phyloP scores from a whole-genome alignment of 371 early-diverging fungal genomes.

The Mortierella sp. region DNA sequence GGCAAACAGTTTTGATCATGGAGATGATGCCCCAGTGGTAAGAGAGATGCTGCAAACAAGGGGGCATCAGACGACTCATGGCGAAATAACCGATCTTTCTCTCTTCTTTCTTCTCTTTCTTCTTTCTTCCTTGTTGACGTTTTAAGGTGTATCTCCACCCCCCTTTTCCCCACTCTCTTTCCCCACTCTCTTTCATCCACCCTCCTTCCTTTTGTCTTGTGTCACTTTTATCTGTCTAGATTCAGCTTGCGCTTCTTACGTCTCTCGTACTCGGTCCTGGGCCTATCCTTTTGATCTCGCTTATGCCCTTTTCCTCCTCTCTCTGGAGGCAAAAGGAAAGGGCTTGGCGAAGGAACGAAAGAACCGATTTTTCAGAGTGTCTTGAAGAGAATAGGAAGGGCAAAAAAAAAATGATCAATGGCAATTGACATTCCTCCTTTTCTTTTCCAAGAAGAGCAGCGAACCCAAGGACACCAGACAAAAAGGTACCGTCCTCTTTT shows the following conservation, averaged over 20 bases:
- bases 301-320: no score
- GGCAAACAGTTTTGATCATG: background rate
- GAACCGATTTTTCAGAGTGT: no score
- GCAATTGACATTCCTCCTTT: no score
- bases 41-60: background rate
- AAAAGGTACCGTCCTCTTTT: background rate
- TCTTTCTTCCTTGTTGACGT: background rate
- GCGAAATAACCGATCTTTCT: slow-evolving; percentile 3
- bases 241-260: slow-evolving; percentile 1
- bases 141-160: no score
- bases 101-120: slow-evolving; percentile 4
- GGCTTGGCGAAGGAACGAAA: no score
- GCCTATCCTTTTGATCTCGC: background rate
- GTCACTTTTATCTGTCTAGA: slow-evolving; percentile 1
- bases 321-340: no score
- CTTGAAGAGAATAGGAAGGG: no score
- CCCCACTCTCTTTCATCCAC: no score
- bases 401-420: no score
- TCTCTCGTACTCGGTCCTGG: slow-evolving; percentile 1
- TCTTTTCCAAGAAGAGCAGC: slow-evolving; percentile 4
- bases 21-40: slow-evolving; percentile 1
- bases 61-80: slow-evolving; percentile 11
- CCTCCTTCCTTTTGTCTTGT: background rate
- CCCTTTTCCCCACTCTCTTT: no score
- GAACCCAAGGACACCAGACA: no score